Base-by-base conservation (phyloP, 176 grass and related monocot genomes). In the Melocanna baccifera region DNA sequence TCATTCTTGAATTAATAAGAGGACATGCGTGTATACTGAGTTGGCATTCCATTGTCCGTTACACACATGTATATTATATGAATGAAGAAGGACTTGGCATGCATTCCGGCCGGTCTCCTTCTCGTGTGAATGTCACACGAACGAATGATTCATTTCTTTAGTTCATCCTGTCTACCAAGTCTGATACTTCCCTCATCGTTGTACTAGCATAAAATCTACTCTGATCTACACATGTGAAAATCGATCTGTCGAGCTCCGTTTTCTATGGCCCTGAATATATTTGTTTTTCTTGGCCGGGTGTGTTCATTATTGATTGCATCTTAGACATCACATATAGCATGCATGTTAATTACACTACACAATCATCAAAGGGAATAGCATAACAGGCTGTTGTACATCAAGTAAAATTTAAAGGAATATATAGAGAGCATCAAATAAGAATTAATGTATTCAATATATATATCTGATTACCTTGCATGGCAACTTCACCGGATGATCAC, bases 381-480 rank as follows among this genome's bases (percentile, higher is more conserved):
- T n/a, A 73, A 58, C 9, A 56, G 53, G 48, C 20, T 25, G 39
- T 62, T 12, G 28, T 4, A 43, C 51, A 28, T 75, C 7, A 81
- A 67, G 3, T 42, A 25, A 6, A 37, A 56, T n/a, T n/a, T n/a
- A n/a, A 15, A 67, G 3, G 7, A 62, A 29, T 4, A 65, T 28
- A 69, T 20, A 34, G 52, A 18, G 29, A 18, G 22, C 13, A 87
- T 56, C 55, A 77, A 67, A 16, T 26, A 80, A 52, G 41, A 32
- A 59, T n/a, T n/a, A n/a, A n/a, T 71, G 58, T 47, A 12, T 7
- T 39, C 3, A 51, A 62, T 18, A 59, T n/a, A 0, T 40, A 19
- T 23, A 36, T 28, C 52, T 37, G 28, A 5, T 65, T 89, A 97
- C 91, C 92, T 91, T 88, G 63, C 86, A 79, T 77, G 82, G 62